These are phyloP conservation scores for Phialemoniopsis sp. DNA, from an alignment of 2,329 filamentous ascomycete genomes.

Conservation along the genomic window DNA sequence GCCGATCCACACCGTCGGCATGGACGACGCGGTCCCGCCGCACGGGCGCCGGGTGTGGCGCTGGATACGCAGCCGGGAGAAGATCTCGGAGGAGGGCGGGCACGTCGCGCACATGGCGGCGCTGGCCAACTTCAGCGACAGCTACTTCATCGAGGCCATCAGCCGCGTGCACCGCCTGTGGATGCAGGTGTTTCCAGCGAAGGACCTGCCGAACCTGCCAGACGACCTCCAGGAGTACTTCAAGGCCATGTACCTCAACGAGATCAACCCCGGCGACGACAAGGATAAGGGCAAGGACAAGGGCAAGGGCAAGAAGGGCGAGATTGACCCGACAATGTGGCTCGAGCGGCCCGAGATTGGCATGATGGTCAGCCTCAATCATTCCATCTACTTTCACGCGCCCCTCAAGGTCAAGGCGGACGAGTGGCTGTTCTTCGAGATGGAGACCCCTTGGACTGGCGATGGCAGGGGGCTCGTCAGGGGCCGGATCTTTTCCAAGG, in stretches of 20 bases:
- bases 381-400: conserved; percentile 67
- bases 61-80: conserved; percentile 73
- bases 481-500: conserved; percentile 67
- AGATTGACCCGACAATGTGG: no score
- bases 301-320: no score
- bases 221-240: no score
- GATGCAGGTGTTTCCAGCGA: conserved; percentile 57
- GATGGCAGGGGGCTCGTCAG: conserved; percentile 73
- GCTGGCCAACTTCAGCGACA: conserved; percentile 89
- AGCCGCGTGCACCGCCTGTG: conserved; percentile 76
- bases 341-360: conserved; percentile 56
- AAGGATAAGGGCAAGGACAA: no score
- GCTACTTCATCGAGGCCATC: conserved; percentile 89
- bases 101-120: conserved; percentile 80
- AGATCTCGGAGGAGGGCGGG: conserved; percentile 69
- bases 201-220: conserved; percentile 24
- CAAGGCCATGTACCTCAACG: no score
- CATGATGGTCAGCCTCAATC: conserved; percentile 82
- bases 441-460: conserved; percentile 76
- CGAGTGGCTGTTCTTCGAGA: conserved; percentile 78
- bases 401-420: conserved; percentile 54
- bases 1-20: conserved; percentile 33
- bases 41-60: conserved; percentile 65
- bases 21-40: conserved; percentile 44
- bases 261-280: no score